Conservation (phyloP, 768 basidiomycete genomes). For the Leucosporidium yakuticum region DNA sequence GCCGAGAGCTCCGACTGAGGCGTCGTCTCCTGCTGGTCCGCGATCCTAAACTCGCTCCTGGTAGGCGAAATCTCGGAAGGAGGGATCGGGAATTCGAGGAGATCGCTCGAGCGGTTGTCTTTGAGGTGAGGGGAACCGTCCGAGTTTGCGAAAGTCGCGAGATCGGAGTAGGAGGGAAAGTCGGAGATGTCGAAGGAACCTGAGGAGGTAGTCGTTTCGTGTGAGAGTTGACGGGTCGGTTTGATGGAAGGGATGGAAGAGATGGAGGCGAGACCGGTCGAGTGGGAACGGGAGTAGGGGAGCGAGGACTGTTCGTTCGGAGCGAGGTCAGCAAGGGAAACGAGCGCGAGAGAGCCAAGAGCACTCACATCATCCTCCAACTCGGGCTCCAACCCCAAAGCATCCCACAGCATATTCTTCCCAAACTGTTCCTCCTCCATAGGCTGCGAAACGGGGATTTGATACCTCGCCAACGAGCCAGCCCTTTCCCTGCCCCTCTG, state of each 20-base stretch:
- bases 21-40: no score
- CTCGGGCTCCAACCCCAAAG: neutral
- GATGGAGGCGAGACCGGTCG: no score
- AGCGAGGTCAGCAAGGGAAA: no score
- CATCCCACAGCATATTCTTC: neutral
- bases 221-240: neutral
- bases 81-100: slow-evolving; percentile 21
- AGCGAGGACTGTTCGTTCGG: no score
- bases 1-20: no score
- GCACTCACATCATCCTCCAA: neutral
- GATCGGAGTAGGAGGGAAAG: slow-evolving; percentile 20
- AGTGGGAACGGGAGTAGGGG: no score
- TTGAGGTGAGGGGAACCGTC: neutral
- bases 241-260: no score
- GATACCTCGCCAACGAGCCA: no score
- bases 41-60: no score
- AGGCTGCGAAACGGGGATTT: no score
- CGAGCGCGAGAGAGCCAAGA: neutral
- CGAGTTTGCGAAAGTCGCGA: slow-evolving; percentile 1
- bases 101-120: slow-evolving; percentile 14
- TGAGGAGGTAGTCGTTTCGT: neutral
- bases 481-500: no score
- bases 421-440: neutral
- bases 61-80: neutral
- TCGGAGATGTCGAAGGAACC: slow-evolving; percentile 29